Percentiles rank a stretch among this genome's conserved stretches.
These are phyloP conservation scores for Vitis cinerea DNA, from an alignment of 164 flowering plant species.

Conservation along the genomic window DNA sequence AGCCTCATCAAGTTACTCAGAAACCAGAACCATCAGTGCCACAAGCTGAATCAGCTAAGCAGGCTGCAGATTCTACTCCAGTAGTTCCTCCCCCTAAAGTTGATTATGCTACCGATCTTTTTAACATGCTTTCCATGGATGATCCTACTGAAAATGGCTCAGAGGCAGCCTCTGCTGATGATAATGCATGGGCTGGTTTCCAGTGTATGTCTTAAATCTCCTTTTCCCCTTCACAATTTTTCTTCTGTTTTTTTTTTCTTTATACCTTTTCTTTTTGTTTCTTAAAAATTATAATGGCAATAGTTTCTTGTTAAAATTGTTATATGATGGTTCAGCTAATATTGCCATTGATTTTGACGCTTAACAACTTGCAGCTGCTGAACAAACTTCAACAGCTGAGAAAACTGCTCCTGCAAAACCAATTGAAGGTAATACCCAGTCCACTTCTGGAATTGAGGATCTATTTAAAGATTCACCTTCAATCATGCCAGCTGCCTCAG, in stretches of 20 bases:
- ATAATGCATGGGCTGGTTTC: slow-evolving; percentile 86
- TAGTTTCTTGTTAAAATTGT: not conserved
- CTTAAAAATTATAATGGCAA: not conserved
- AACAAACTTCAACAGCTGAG: slow-evolving; percentile 45
- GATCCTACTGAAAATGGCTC: slow-evolving; percentile 57
- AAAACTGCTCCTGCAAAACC: slow-evolving; percentile 37
- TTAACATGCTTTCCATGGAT: slow-evolving; percentile 86
- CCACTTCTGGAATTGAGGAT: slow-evolving; percentile 67
- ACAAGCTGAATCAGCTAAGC: slow-evolving; percentile 36
- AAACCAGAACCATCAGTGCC: slow-evolving; percentile 35
- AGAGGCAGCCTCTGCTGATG: slow-evolving; percentile 56
- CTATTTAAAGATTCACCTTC: slow-evolving; percentile 64
- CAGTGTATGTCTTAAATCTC: slow-evolving; percentile 56
- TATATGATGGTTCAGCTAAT: not conserved
- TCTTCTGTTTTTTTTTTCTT: not conserved
- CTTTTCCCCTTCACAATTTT: not conserved
- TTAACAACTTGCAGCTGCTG: slow-evolving; percentile 63
- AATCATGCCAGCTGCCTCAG: slow-evolving; percentile 27
- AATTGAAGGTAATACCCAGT: slow-evolving; percentile 39
- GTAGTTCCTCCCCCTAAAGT: slow-evolving; percentile 55
- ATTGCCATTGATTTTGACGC: slow-evolving; percentile 11
- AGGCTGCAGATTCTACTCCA: slow-evolving; percentile 31
- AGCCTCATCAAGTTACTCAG: slow-evolving; percentile 35
- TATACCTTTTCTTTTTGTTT: not conserved
- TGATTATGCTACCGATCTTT: slow-evolving; percentile 87